Evolutionary conservation across 208 protist genomes (phyloP).

Genomic region (Novymonas esmeraldas): DNA sequence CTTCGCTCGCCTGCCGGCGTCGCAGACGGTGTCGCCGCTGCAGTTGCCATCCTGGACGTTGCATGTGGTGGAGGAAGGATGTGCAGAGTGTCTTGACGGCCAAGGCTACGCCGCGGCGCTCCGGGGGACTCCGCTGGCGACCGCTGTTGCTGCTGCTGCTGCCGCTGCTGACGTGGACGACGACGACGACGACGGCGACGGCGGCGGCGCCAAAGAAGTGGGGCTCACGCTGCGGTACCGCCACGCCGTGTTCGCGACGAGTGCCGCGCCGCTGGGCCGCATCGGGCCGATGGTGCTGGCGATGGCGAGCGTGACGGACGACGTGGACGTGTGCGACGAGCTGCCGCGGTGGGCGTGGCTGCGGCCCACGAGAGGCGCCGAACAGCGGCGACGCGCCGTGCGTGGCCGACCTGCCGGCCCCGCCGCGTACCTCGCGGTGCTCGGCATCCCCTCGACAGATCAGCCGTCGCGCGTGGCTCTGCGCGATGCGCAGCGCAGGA

Average conservation of each 20-base stretch:
- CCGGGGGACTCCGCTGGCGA: not conserved
- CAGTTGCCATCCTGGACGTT: not conserved
- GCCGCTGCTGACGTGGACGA: no score
- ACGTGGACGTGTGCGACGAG: not conserved
- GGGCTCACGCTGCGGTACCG: not conserved
- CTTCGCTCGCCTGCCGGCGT: no score
- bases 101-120: not conserved
- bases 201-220: no score
- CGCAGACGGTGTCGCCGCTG: not conserved
- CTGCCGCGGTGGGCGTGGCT: not conserved
- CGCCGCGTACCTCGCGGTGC: constrained; percentile 8
- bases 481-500: not conserved
- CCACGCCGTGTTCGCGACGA: not conserved
- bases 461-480: not conserved
- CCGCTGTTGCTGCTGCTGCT: no score
- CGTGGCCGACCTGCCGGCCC: not conserved
- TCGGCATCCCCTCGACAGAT: constrained; percentile 8
- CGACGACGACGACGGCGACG: no score
- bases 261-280: not conserved
- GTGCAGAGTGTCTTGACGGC: not conserved
- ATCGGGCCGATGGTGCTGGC: constrained; percentile 1
- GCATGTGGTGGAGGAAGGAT: not conserved
- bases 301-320: not conserved
- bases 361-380: not conserved
- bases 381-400: not conserved